Evolutionary conservation across 2,329 filamentous ascomycete genomes (phyloP).

Genomic region (Talaromyces sp.): DNA sequence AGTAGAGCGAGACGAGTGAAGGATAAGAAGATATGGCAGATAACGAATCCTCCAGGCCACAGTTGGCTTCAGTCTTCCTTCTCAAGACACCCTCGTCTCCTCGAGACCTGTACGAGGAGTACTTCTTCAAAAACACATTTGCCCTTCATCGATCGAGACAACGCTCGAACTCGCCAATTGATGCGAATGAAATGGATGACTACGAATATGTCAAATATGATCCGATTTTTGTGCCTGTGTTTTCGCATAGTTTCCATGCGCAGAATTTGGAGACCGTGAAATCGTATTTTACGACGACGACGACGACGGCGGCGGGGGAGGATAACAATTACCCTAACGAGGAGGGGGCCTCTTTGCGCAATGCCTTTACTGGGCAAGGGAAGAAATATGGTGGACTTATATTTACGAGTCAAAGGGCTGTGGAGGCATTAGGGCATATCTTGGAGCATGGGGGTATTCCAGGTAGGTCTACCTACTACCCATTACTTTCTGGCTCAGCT

Average conservation of each 20-base stretch:
- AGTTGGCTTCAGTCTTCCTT: slow-evolving; percentile 39
- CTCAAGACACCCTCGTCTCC: slow-evolving; percentile 48
- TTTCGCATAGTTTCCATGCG: slow-evolving; percentile 42
- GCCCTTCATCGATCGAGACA: not conserved
- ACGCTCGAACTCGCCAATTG: not conserved
- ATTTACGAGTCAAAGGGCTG: slow-evolving; percentile 49
- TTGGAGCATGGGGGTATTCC: slow-evolving; percentile 7
- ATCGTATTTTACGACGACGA: slow-evolving; percentile 28
- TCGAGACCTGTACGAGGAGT: slow-evolving; percentile 44
- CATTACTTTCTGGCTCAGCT: no score
- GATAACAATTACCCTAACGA: not conserved
- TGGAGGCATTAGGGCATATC: slow-evolving; percentile 39
- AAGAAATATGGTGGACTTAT: slow-evolving; percentile 46
- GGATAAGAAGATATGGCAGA: not conserved
- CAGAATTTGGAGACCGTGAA: slow-evolving; percentile 35
- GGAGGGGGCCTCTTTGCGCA: not conserved
- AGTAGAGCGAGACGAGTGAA: not conserved
- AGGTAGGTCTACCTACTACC: slow-evolving; percentile 23
- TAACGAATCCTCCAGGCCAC: not conserved
- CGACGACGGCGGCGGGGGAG: slow-evolving; percentile 18
- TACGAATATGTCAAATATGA: slow-evolving; percentile 24
- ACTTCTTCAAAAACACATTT: slow-evolving; percentile 32
- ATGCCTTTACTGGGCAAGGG: slow-evolving; percentile 13
- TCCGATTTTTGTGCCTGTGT: slow-evolving; percentile 45
- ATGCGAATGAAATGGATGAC: not conserved